Evolutionary conservation across 2,329 filamentous ascomycete species (phyloP).

Genomic region (Pezicula radicicola): DNA sequence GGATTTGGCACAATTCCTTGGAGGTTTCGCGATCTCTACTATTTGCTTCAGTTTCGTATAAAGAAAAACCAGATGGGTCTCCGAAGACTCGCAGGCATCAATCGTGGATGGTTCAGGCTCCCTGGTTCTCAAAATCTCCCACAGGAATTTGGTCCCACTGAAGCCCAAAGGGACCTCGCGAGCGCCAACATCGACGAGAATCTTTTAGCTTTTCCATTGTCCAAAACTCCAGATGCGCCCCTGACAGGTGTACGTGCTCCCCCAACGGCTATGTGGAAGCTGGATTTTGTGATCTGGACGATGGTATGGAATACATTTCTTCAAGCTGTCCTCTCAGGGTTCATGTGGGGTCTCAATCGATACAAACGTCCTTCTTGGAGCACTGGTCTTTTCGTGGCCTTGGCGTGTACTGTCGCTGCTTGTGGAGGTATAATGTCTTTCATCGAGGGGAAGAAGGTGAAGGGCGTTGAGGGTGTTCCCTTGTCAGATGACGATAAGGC

Average conservation of each 20-base stretch:
- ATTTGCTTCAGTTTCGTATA: constrained; percentile 63
- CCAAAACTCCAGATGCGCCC: constrained; percentile 62
- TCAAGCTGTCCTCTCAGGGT: constrained; percentile 68
- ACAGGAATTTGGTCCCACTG: constrained; percentile 48
- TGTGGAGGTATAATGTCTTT: constrained; percentile 69
- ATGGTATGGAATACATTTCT: constrained; percentile 78
- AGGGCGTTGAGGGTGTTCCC: constrained; percentile 68
- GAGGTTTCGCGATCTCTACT: constrained; percentile 79
- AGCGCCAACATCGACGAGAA: constrained; percentile 32
- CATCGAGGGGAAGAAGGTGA: constrained; percentile 68
- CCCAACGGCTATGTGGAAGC: constrained; percentile 67
- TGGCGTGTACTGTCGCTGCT: constrained; percentile 69
- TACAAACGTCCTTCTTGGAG: constrained; percentile 75
- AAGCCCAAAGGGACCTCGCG: constrained; percentile 38
- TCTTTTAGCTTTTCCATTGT: constrained; percentile 60
- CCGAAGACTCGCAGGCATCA: constrained; percentile 68
- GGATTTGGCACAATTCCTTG: constrained; percentile 82
- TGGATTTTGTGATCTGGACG: constrained; percentile 77
- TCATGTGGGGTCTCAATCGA: constrained; percentile 81
- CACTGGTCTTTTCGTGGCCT: constrained; percentile 73
- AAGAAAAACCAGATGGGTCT: constrained; percentile 52
- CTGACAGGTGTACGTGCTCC: constrained; percentile 70
- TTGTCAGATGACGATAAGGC: constrained; percentile 53
- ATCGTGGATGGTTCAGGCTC: constrained; percentile 73
- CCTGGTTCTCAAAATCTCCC: constrained; percentile 60